Percentiles rank a stretch among this genome's conserved stretches.
These are phyloP conservation scores for Biscogniauxia mediterranea DNA, from an alignment of 2,329 filamentous ascomycete genomes.

Conservation along the genomic window DNA sequence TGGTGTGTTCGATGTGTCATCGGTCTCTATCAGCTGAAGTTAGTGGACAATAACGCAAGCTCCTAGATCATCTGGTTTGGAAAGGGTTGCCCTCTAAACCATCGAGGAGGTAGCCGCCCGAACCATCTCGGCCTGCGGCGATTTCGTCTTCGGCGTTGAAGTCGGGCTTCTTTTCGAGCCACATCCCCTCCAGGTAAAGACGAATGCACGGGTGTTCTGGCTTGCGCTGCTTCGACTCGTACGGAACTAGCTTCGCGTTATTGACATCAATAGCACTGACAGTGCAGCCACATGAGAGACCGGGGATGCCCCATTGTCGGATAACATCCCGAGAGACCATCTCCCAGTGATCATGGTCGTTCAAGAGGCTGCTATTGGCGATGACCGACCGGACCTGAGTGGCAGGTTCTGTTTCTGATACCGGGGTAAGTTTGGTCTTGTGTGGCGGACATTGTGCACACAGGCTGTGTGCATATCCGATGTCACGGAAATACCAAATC, in stretches of 20 bases:
- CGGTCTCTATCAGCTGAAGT: not conserved
- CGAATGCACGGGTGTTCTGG: conserved; percentile 46
- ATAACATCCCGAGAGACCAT: conserved; percentile 38
- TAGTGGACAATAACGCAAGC: not conserved
- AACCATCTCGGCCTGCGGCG: conserved; percentile 42
- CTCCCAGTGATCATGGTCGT: conserved; percentile 38
- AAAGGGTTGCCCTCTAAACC: conserved; percentile 28
- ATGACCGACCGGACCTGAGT: conserved; percentile 5
- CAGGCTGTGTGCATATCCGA: conserved; percentile 44
- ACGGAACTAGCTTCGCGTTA: conserved; percentile 46
- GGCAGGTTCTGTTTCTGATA: conserved; percentile 12
- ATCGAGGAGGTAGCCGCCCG: conserved; percentile 39
- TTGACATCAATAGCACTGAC: conserved; percentile 43
- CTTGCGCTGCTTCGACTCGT: conserved; percentile 46
- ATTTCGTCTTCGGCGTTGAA: conserved; percentile 41
- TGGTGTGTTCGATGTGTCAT: not conserved
- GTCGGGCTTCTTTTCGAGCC: conserved; percentile 41
- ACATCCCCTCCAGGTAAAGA: conserved; percentile 42
- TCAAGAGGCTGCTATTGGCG: conserved; percentile 26
- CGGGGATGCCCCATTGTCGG: conserved; percentile 34
- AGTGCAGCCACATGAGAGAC: conserved; percentile 41
- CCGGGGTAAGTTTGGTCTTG: conserved; percentile 17
- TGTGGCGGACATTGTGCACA: conserved; percentile 39
- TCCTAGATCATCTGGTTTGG: not conserved
- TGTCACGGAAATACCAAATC: conserved; percentile 50